These are phyloP conservation scores for Emergomyces orientalis DNA, from an alignment of 2,329 filamentous ascomycete genomes.

Conservation along the genomic window DNA sequence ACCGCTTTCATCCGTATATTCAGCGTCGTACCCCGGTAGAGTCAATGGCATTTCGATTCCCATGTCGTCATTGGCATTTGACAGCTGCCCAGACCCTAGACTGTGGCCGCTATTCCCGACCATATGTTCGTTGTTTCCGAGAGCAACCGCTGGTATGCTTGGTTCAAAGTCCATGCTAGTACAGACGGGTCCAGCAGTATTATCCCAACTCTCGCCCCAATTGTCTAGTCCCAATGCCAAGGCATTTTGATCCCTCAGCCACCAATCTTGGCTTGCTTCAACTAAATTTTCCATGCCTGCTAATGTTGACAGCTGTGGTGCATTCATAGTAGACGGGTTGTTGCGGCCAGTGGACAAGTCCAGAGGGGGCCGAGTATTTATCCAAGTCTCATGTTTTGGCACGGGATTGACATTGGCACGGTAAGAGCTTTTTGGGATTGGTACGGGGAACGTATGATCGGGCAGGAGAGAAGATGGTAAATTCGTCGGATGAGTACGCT, in stretches of 20 bases:
- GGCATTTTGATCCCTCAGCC: conserved; percentile 53
- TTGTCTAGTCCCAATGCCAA: conserved; percentile 54
- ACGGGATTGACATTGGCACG: conserved; percentile 7
- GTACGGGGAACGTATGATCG: conserved; percentile 1
- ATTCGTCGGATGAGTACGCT: neutral
- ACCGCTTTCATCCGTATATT: neutral
- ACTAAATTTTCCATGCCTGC: conserved; percentile 53
- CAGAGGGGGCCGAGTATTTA: conserved; percentile 10
- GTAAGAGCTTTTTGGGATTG: neutral
- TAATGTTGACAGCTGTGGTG: conserved; percentile 30
- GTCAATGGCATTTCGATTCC: conserved; percentile 4
- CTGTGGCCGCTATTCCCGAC: neutral
- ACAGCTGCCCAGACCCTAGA: neutral
- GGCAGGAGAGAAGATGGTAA: neutral
- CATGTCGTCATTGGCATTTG: neutral
- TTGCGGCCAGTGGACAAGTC: conserved; percentile 19
- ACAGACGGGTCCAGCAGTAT: neutral
- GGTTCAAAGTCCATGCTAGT: conserved; percentile 3
- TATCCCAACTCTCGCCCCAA: conserved; percentile 24
- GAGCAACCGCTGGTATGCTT: neutral
- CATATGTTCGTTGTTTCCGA: neutral
- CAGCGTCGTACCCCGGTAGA: conserved; percentile 1
- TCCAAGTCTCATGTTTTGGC: conserved; percentile 10
- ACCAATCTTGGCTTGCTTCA: conserved; percentile 56
- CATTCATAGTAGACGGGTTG: conserved; percentile 6